Base-by-base conservation (phyloP, 129 eudicot genomes). In the Escallonia rubra region DNA sequence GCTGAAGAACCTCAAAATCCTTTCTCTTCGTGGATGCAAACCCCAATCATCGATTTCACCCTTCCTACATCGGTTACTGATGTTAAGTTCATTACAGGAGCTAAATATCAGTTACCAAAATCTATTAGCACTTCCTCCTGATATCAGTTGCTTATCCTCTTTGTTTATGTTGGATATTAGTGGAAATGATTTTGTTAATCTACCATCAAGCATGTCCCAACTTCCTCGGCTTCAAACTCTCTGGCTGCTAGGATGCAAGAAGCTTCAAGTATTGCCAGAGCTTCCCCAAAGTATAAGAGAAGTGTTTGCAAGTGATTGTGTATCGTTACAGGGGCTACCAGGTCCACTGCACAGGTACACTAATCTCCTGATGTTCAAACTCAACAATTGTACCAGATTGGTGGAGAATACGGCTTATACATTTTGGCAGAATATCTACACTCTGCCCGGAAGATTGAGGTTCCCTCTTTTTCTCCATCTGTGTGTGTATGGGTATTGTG, bases 191-290 rank as follows among this genome's bases (percentile, higher is more conserved):
- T 69, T 80, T 71, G 70, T 57, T 13, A 42, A 10, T 9, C 52
- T 80, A 59, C 87, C 87, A 11, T 16, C 23, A 4, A 70, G 54
- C 61, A 61, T 82, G 0, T 8, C 59, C 41, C 61, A 66, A 46
- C 78, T 74, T 65, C 40, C 23, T 34, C 74, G 56, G 4, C 83
- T 82, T 57, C 57, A 66, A 71, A 74, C 67, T 34, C 83, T 82
- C 16, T 76, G 69, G 14, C 59, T 82, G 78, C 78, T 68, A 13
- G 80, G 83, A 38, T 82, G 86, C 67, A 82, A 66, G 66, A 70
- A 57, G 52, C 74, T 82, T 4, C 74, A 70, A 71, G 72, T 62
- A 53, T 58, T 82, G 66, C 83, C 83, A 9, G 69, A 78, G 63
- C 77, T 78, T 50, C 87, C 87, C 49, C 72, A 74, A 16, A 78